A percentile compares a stretch with the other conserved stretches of the same genome.
phyloP scores from a whole-genome alignment of 352 stramenopile species.

The Phytophthora agathidicida region DNA sequence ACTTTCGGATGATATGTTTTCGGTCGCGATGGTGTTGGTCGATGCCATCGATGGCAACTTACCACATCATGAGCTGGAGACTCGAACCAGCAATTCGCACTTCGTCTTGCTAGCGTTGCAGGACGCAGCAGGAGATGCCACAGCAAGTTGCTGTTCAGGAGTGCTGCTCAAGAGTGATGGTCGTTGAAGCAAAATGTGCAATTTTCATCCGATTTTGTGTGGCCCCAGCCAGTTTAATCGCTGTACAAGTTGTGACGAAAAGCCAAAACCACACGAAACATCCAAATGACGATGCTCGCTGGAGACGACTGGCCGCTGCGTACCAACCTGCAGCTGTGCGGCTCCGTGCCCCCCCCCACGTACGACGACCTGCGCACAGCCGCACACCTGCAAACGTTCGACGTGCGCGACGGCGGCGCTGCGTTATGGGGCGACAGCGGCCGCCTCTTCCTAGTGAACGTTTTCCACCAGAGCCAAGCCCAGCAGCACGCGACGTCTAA shows the following conservation, averaged over 20 bases:
- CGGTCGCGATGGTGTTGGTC: not conserved
- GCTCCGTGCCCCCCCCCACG: conserved; percentile 53
- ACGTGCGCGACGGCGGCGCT: conserved; percentile 60
- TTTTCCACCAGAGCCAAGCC: conserved; percentile 48
- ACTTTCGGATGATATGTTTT: conserved; percentile 9
- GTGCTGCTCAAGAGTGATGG: conserved; percentile 15
- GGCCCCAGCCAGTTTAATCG: not conserved
- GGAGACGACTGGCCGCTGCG: conserved; percentile 62
- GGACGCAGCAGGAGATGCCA: no score
- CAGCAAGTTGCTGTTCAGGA: no score
- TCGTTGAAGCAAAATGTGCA: conserved; percentile 6
- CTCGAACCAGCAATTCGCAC: no score
- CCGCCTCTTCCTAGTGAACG: conserved; percentile 57
- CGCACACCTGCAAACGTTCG: conserved; percentile 69
- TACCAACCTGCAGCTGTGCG: conserved; percentile 64
- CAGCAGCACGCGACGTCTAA: conserved; percentile 14
- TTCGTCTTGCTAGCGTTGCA: no score
- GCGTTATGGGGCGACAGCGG: conserved; percentile 53
- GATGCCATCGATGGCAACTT: not conserved
- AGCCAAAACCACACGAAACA: conserved; percentile 5
- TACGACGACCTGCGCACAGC: conserved; percentile 60
- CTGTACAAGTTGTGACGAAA: conserved; percentile 1
- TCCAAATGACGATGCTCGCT: conserved; percentile 5
- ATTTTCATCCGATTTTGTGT: not conserved
- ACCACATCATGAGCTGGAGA: no score